Conservation (phyloP, 768 basidiomycete genomes). For the Termitomyces sp. region DNA sequence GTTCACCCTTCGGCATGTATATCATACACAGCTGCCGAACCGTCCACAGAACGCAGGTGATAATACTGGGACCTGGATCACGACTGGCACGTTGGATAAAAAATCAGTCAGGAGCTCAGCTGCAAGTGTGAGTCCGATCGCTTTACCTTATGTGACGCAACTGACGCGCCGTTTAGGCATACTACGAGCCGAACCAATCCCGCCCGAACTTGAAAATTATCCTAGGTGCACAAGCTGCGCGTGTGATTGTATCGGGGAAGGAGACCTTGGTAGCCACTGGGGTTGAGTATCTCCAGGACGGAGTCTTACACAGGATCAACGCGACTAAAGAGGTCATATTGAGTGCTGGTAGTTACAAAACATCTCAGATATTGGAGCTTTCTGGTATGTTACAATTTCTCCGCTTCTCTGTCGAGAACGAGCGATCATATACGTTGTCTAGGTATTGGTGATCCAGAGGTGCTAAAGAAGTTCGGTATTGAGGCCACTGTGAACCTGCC, state of each 20-base stretch:
- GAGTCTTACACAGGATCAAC: neutral
- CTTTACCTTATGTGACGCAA: too few relatives aligned
- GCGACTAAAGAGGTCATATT: slow-evolving; percentile 9
- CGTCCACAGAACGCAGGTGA: neutral
- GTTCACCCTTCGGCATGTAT: neutral
- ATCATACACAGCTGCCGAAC: too few relatives aligned
- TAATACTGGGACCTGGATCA: neutral
- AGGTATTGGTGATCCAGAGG: slow-evolving; percentile 8
- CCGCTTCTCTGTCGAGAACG: too few relatives aligned
- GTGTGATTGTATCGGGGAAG: neutral
- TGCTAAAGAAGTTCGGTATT: slow-evolving; percentile 3
- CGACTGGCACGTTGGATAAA: neutral
- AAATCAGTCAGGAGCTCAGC: slow-evolving; percentile 5
- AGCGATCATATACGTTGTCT: neutral
- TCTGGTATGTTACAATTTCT: slow-evolving; percentile 1
- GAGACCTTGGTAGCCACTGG: neutral
- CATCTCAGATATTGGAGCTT: slow-evolving; percentile 12
- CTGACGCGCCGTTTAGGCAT: slow-evolving; percentile 4
- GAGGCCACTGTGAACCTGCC: slow-evolving; percentile 6
- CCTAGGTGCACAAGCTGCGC: neutral
- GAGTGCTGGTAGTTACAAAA: slow-evolving; percentile 6
- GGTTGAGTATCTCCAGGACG: slow-evolving; percentile 8
- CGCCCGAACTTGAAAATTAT: slow-evolving; percentile 9
- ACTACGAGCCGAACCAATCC: slow-evolving; percentile 9
- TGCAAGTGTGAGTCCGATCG: neutral